These are phyloP conservation scores for Schwanniomyces polymorphus DNA, from an alignment of 805 yeast genomes.

Conservation along the genomic window DNA sequence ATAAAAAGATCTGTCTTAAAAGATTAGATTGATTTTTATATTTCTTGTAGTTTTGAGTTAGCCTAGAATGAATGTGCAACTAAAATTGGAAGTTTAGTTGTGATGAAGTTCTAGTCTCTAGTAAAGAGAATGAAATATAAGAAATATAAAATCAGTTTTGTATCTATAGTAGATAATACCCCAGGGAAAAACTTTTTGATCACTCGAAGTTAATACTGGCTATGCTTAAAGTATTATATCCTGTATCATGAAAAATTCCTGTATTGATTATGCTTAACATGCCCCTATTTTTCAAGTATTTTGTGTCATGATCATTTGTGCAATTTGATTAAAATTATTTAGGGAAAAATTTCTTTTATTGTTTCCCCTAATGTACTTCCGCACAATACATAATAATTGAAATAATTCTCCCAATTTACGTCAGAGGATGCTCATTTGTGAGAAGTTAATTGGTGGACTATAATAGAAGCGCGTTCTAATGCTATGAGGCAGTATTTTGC, in stretches of 20 bases:
- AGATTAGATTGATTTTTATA: no score
- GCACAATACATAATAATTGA: background rate
- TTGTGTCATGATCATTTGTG: background rate
- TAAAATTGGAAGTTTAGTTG: no score
- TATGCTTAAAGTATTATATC: background rate
- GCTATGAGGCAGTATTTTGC: background rate
- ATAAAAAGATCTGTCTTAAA: no score
- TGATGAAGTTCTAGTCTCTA: no score
- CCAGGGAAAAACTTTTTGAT: background rate
- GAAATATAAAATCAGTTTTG: no score
- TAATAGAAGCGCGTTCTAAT: background rate
- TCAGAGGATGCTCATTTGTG: background rate
- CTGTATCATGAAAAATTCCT: background rate
- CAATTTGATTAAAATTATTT: background rate
- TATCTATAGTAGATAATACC: background rate
- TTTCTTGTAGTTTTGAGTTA: no score
- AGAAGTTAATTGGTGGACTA: background rate
- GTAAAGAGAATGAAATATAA: no score
- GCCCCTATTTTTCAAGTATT: background rate
- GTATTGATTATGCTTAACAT: background rate
- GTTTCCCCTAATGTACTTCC: background rate
- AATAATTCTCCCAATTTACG: background rate
- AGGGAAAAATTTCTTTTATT: background rate
- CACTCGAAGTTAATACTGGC: background rate
- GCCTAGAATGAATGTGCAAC: no score